Base-by-base conservation (phyloP, 306 rosid species). In the Ormosia semicastrata region DNA sequence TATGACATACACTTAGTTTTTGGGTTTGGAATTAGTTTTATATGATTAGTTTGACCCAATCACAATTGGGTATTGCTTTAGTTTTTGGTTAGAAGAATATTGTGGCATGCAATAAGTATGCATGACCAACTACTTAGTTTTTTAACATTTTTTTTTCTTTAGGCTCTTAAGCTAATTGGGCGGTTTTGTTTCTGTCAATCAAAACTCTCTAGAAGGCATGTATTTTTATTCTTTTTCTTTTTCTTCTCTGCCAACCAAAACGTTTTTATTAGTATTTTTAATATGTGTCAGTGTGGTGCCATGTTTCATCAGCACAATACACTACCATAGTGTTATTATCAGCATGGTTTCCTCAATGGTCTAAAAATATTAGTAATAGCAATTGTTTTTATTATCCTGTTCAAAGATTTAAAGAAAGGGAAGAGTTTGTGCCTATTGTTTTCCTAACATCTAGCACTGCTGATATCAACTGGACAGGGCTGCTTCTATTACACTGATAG, bases 381-480 rank as follows among this genome's bases (percentile, higher is more conserved):
- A 66, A 66, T 89, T 73, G 82, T 86, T 84, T 88, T 79, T 71
- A 75, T 86, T 88, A 86, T 90, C 90, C 67, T 47, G 17, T 82
- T 73, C 24, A 78, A 59, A 73, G 24, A 53, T 63, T 52, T 40
- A 64, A 72, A 66, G 5, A 32, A 69, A 75, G 7, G 50, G 74
- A 41, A 77, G 46, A 71, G 46, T 67, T 46, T 70, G 33, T 79
- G 79, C 83, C 83, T 46, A 75, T 78, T 87, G 75, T 81, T 57
- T 59, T 80, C 82, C 81, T 78, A 86, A 83, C 89, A 87, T 70
- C 76, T 85, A 81, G 37, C 83, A 81, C 14, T 81, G 89, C 78
- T 87, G 84, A 77, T 86, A 72, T 81, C 68, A 69, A 76, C 40
- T 83, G 52, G 80, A 85, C 78, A 81, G 18, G 57, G 71, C 50